phyloP scores from a whole-genome alignment of 306 rosid species.

The Abrus precatorius region DNA sequence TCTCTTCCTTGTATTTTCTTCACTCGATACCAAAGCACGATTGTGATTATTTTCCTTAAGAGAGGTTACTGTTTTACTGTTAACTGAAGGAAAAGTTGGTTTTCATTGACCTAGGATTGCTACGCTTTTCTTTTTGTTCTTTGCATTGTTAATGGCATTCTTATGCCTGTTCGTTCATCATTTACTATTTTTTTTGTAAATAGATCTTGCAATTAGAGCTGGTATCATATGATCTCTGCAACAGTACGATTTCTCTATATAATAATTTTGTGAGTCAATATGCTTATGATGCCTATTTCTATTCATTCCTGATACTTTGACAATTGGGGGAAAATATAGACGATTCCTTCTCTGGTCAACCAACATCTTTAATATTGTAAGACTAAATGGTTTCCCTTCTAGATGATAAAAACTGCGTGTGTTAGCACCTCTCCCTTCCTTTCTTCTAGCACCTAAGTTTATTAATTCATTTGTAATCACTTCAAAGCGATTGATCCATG shows the following conservation, averaged over 20 bases:
- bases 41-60: not conserved
- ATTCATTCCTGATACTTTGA: not conserved
- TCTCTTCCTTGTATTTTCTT: conserved; percentile 8
- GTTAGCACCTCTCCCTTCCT: not conserved
- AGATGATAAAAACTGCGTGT: not conserved
- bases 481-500: not conserved
- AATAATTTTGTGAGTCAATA: not conserved
- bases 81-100: not conserved
- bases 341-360: not conserved
- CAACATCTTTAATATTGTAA: not conserved
- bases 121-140: not conserved
- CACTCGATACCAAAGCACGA: not conserved
- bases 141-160: not conserved
- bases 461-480: not conserved
- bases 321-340: not conserved
- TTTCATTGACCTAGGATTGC: not conserved
- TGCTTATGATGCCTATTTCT: not conserved
- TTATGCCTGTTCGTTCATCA: not conserved
- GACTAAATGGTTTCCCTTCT: not conserved
- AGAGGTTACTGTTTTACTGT: not conserved
- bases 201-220: not conserved
- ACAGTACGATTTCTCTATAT: not conserved
- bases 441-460: not conserved
- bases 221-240: not conserved
- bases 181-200: not conserved